phyloP scores from a whole-genome alignment of 495 filamentous ascomycete species.

The Amniculicola lignicola region DNA sequence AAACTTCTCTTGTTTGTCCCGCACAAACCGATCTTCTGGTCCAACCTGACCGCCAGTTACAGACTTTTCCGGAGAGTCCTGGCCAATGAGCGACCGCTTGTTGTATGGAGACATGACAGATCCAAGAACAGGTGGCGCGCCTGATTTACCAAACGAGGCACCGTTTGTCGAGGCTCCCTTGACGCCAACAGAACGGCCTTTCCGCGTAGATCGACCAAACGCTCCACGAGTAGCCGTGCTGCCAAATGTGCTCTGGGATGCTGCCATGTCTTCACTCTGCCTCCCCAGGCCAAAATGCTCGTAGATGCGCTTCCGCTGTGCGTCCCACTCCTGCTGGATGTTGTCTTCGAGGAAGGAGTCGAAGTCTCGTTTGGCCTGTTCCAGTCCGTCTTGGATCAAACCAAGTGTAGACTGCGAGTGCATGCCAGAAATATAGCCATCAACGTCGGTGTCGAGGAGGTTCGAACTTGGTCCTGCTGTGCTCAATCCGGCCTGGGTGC shows the following conservation, averaged over 20 bases:
- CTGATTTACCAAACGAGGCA: conserved; percentile 63
- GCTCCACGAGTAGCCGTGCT: conserved; percentile 42
- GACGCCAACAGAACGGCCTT: conserved; percentile 45
- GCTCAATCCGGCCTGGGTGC: conserved; percentile 47
- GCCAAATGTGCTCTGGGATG: conserved; percentile 16
- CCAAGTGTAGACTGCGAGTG: conserved; percentile 87
- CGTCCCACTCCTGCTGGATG: conserved; percentile 91
- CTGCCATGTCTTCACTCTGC: conserved; percentile 44
- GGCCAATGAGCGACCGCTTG: conserved; percentile 25
- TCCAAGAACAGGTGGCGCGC: conserved; percentile 77
- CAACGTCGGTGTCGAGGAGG: conserved; percentile 72
- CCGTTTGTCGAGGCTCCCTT: conserved; percentile 36
- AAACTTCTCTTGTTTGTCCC: conserved; percentile 77
- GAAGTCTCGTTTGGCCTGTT: conserved; percentile 83
- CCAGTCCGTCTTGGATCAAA: conserved; percentile 83
- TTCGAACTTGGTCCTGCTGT: conserved; percentile 33
- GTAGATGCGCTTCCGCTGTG: conserved; percentile 86
- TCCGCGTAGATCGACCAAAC: conserved; percentile 60
- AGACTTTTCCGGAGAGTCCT: conserved; percentile 60
- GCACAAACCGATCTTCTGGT: conserved; percentile 65
- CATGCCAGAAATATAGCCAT: conserved; percentile 75
- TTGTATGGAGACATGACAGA: conserved; percentile 58
- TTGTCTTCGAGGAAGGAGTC: conserved; percentile 90
- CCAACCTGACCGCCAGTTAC: conserved; percentile 44
- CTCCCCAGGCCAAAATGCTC: conserved; percentile 86